These are phyloP conservation scores for Massariosphaeria phaeospora DNA, from an alignment of 495 filamentous ascomycete genomes.

Conservation along the genomic window DNA sequence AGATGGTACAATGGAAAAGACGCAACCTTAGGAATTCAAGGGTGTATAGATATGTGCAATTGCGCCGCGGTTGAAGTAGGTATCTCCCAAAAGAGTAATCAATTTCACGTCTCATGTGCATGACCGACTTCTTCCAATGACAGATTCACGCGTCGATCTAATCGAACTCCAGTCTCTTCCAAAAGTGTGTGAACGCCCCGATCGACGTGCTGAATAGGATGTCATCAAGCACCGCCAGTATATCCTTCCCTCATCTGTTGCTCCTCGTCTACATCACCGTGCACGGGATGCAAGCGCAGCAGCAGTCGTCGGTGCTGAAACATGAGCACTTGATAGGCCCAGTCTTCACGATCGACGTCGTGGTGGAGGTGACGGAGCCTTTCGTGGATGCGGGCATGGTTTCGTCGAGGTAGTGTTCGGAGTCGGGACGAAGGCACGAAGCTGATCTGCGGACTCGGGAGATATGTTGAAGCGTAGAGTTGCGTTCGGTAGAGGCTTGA, in stretches of 20 bases:
- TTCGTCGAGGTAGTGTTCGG: not conserved
- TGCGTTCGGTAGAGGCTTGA: not conserved
- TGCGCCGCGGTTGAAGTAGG: too few species aligned
- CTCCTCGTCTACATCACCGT: conserved; percentile 22
- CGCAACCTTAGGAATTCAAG: too few species aligned
- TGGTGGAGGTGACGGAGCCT: conserved; percentile 26
- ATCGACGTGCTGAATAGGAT: too few species aligned
- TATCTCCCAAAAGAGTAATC: too few species aligned
- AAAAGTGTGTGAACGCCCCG: too few species aligned
- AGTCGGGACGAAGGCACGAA: not conserved
- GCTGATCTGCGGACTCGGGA: not conserved
- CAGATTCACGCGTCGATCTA: too few species aligned
- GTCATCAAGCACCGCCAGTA: not conserved
- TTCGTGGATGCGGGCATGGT: conserved; percentile 26
- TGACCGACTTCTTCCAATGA: too few species aligned
- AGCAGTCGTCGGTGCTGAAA: conserved; percentile 22
- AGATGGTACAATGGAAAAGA: too few species aligned
- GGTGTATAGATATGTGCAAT: too few species aligned
- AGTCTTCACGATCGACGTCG: conserved; percentile 20
- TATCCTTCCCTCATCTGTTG: not conserved
- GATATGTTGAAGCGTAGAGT: not conserved
- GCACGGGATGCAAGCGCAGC: conserved; percentile 24
- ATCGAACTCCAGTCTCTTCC: too few species aligned
- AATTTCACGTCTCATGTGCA: too few species aligned
- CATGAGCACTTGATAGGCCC: conserved; percentile 13